Conservation (phyloP, 257 asterid species). For the Petunia secreta region DNA sequence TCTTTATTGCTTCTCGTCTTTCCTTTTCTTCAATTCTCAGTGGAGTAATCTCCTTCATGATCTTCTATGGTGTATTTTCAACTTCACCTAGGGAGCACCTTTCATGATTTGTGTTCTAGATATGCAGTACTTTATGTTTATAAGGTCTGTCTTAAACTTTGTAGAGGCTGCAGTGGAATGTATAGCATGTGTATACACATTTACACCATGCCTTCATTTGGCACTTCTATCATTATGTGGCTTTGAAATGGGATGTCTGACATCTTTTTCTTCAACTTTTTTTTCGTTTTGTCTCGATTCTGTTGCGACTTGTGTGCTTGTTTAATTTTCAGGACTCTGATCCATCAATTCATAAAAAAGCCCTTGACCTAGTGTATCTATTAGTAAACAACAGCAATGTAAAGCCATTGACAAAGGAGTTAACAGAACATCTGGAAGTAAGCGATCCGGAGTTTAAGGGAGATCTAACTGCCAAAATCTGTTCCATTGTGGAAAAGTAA, state of each 20-base stretch:
- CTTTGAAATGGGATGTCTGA: neutral
- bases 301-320: slow-evolving; percentile 10
- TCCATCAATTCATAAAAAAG: slow-evolving; percentile 98
- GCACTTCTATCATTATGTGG: slow-evolving; percentile 10
- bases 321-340: slow-evolving; percentile 80
- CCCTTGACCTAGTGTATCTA: slow-evolving; percentile 92
- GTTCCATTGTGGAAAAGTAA: slow-evolving; percentile 97
- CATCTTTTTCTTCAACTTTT: neutral
- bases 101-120: slow-evolving; percentile 14
- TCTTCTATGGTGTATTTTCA: neutral
- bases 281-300: neutral
- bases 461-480: slow-evolving; percentile 91
- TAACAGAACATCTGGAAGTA: slow-evolving; percentile 84
- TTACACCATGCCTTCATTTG: neutral
- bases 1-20: slow-evolving; percentile 13
- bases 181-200: neutral
- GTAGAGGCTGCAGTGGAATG: slow-evolving; percentile 3
- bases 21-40: neutral
- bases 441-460: slow-evolving; percentile 91
- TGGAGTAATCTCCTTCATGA: slow-evolving; percentile 1
- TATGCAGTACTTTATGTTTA: neutral
- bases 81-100: neutral
- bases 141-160: neutral
- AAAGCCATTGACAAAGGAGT: slow-evolving; percentile 84
- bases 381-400: slow-evolving; percentile 87